phyloP scores from a whole-genome alignment of 139 green algal species.

The Limnomonas spitsbergensis region DNA sequence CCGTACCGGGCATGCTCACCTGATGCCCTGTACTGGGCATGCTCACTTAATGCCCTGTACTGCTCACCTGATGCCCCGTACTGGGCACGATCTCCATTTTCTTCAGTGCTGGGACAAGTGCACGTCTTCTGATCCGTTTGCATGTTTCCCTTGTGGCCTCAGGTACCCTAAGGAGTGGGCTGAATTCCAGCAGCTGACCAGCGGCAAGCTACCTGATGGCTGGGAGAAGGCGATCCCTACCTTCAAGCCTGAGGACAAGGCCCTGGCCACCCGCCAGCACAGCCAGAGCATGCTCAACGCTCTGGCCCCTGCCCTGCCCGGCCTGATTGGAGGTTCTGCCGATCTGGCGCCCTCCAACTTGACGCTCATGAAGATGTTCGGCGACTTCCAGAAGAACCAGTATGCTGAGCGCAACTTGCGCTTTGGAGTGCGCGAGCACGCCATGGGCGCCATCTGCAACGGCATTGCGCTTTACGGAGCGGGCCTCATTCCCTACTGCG shows the following conservation, averaged over 20 bases:
- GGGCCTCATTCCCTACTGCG: slow-evolving; percentile 95
- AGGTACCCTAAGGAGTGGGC: slow-evolving; percentile 79
- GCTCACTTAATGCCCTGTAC: no score
- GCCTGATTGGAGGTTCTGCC: slow-evolving; percentile 91
- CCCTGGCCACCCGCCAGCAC: slow-evolving; percentile 92
- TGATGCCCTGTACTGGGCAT: no score
- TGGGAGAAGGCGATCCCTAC: slow-evolving; percentile 86
- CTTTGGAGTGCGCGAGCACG: slow-evolving; percentile 98
- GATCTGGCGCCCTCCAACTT: slow-evolving; percentile 98
- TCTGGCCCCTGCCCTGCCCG: slow-evolving; percentile 84
- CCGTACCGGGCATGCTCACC: no score
- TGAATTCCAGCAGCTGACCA: slow-evolving; percentile 83
- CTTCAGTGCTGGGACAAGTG: no score
- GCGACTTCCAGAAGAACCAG: slow-evolving; percentile 96
- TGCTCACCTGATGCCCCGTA: no score
- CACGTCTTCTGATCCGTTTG: no score
- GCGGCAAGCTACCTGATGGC: slow-evolving; percentile 71
- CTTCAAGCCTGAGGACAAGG: slow-evolving; percentile 92
- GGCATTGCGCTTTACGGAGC: slow-evolving; percentile 84
- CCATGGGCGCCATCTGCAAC: slow-evolving; percentile 97
- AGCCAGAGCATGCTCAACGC: slow-evolving; percentile 95
- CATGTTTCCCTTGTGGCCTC: no score
- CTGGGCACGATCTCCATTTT: no score
- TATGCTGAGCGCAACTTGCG: slow-evolving; percentile 93
- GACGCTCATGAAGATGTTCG: slow-evolving; percentile 98